phyloP scores from a whole-genome alignment of 2,329 filamentous ascomycete species.

The Claviceps sp. region DNA sequence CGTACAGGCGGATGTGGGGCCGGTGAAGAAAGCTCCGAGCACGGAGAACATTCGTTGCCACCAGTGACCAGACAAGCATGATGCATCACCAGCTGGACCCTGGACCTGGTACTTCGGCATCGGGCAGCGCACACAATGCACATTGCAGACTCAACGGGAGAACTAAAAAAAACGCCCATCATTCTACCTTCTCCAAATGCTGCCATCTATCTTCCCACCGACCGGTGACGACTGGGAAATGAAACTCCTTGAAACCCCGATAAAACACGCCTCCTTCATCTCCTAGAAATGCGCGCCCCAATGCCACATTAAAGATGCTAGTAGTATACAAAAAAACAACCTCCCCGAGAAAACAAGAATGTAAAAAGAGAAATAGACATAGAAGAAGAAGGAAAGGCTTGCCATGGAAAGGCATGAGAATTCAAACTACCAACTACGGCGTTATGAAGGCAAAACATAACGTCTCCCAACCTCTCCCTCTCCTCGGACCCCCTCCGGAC shows the following conservation, averaged over 20 bases:
- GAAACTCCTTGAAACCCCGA: neutral
- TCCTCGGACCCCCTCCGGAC: neutral
- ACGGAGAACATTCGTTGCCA: neutral
- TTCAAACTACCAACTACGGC: neutral
- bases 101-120: no score
- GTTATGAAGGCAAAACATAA: neutral
- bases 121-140: no score
- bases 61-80: neutral
- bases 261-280: neutral
- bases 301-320: neutral
- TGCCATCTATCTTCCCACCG: neutral
- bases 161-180: neutral
- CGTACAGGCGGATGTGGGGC: neutral
- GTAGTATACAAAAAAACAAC: slow-evolving; percentile 2
- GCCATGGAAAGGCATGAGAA: neutral
- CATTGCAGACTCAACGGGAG: neutral
- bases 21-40: slow-evolving; percentile 1
- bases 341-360: neutral
- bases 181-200: neutral
- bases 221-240: neutral
- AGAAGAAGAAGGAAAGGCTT: neutral
- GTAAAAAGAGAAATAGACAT: neutral
- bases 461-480: neutral
- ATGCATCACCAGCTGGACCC: neutral
- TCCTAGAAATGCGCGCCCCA: neutral